These are phyloP conservation scores for Mycena indigotica DNA, from an alignment of 768 basidiomycete species.

Conservation along the genomic window DNA sequence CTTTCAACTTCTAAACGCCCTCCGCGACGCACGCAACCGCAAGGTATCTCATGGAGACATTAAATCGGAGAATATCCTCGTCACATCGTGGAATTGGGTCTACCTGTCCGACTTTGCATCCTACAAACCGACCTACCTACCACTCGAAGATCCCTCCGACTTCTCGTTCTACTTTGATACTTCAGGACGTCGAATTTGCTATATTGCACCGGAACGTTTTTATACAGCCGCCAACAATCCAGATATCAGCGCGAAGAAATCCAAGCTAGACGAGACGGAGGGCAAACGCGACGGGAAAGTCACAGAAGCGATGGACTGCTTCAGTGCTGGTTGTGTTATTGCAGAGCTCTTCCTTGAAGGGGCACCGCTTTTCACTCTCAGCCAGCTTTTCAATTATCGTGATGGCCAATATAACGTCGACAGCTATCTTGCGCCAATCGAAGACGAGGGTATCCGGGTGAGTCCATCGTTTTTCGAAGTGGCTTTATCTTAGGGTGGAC, in stretches of 20 bases:
- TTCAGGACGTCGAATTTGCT: conserved; percentile 90
- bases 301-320: conserved; percentile 97
- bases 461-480: conserved; percentile 30
- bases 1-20: conserved; percentile 85
- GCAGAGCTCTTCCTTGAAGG: conserved; percentile 97
- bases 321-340: conserved; percentile 91
- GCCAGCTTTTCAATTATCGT: conserved; percentile 92
- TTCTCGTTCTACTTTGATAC: conserved; percentile 99
- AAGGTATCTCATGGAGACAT: conserved; percentile 97
- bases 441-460: conserved; percentile 82
- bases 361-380: conserved; percentile 87
- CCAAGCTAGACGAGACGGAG: conserved; percentile 54
- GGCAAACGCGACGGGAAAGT: conserved; percentile 79
- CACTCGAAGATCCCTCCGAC: conserved; percentile 94
- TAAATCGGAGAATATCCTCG: conserved; percentile 95
- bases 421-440: conserved; percentile 67
- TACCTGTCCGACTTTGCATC: conserved; percentile 94
- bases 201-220: conserved; percentile 95
- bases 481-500: conserved; percentile 28
- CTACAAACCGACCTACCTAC: conserved; percentile 94
- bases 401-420: conserved; percentile 84
- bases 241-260: conserved; percentile 71
- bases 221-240: conserved; percentile 72
- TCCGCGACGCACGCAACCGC: conserved; percentile 79
- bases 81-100: conserved; percentile 95